These are phyloP conservation scores for Pseudocercospora ulei DNA, from an alignment of 2,329 filamentous ascomycete species.

Conservation along the genomic window DNA sequence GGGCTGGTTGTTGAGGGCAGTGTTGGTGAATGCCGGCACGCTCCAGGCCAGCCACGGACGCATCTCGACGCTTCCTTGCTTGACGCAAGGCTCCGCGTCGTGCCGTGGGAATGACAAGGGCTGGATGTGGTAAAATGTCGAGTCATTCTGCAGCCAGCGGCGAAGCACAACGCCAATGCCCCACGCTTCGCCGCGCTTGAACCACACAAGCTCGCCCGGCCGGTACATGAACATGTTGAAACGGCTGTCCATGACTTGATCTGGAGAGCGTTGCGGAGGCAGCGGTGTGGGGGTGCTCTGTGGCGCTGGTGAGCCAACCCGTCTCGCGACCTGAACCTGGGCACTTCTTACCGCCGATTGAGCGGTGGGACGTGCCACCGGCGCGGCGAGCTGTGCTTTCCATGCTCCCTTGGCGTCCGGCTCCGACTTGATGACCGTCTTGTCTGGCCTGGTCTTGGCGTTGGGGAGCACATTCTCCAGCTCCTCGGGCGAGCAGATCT, in stretches of 20 bases:
- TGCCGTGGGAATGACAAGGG: conserved; percentile 38
- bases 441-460: conserved; percentile 19
- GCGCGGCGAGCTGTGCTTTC: not conserved
- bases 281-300: conserved; percentile 35
- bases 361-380: conserved; percentile 9
- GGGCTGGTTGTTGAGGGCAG: conserved; percentile 37
- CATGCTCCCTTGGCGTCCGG: not conserved
- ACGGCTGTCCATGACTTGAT: conserved; percentile 44
- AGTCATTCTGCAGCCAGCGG: conserved; percentile 33
- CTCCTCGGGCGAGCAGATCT: conserved; percentile 49
- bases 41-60: conserved; percentile 53
- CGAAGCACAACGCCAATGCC: conserved; percentile 46
- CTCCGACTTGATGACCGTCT: conserved; percentile 21
- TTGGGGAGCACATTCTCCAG: conserved; percentile 36
- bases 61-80: conserved; percentile 40
- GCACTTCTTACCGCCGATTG: conserved; percentile 19
- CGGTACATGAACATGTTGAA: conserved; percentile 45
- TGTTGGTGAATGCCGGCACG: conserved; percentile 44
- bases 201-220: conserved; percentile 50
- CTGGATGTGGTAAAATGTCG: conserved; percentile 30
- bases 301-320: conserved; percentile 21
- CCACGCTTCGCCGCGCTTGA: conserved; percentile 46
- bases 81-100: conserved; percentile 34
- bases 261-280: conserved; percentile 36
- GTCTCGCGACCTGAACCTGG: conserved; percentile 12